Conservation (phyloP, 2,329 filamentous ascomycete genomes). For the Trichoderma sp. region DNA sequence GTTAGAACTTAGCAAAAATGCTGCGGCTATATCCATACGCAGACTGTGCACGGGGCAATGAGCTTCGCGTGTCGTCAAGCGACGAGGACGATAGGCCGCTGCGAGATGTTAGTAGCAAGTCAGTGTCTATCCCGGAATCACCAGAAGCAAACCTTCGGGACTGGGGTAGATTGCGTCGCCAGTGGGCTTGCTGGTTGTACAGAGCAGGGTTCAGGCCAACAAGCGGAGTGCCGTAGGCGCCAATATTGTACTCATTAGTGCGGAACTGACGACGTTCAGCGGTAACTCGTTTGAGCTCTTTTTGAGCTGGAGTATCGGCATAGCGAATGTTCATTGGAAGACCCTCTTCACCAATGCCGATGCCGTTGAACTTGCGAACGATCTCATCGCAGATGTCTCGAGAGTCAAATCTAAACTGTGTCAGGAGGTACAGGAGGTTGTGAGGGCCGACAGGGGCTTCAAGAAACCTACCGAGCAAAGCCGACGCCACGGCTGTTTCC, state of each 20-base stretch:
- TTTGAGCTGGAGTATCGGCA: conserved; percentile 94
- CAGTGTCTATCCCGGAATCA: not conserved
- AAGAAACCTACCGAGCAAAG: conserved; percentile 75
- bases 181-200: conserved; percentile 39
- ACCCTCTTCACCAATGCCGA: conserved; percentile 71
- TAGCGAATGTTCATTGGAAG: conserved; percentile 92
- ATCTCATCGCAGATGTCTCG: conserved; percentile 89
- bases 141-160: conserved; percentile 33
- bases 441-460: too few species aligned
- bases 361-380: conserved; percentile 81
- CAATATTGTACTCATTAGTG: conserved; percentile 88
- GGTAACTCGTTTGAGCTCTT: conserved; percentile 93
- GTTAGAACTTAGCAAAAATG: conserved; percentile 35
- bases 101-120: conserved; percentile 14
- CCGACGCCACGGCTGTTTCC: conserved; percentile 95
- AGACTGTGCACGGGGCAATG: conserved; percentile 35
- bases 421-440: not conserved
- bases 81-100: conserved; percentile 32
- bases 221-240: conserved; percentile 62
- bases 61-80: conserved; percentile 32
- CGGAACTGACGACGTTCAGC: conserved; percentile 94
- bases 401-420: conserved; percentile 61
- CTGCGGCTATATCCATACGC: conserved; percentile 36
- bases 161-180: conserved; percentile 34
- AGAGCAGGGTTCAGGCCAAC: conserved; percentile 51